phyloP scores from a whole-genome alignment of 768 basidiomycete species.

The Russula lepida region DNA sequence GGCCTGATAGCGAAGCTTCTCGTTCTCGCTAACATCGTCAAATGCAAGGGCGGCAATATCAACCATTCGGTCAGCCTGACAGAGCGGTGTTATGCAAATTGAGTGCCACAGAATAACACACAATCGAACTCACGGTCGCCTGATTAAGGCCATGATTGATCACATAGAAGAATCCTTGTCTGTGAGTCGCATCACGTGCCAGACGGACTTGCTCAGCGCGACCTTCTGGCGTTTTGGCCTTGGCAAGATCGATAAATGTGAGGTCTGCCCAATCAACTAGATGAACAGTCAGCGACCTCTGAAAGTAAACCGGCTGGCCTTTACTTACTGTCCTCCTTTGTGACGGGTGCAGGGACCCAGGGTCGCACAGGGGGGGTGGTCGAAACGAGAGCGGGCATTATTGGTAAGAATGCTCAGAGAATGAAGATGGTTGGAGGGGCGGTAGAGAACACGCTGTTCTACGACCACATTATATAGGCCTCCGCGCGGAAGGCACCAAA shows the following conservation, averaged over 20 bases:
- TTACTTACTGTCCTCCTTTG: constrained; percentile 21
- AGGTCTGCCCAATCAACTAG: constrained; percentile 33
- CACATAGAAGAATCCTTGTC: constrained; percentile 39
- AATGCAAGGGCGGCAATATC: constrained; percentile 33
- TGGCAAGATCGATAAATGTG: constrained; percentile 29
- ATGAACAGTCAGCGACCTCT: neutral
- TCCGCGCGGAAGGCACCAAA: neutral
- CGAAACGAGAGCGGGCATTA: constrained; percentile 19
- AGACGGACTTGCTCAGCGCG: constrained; percentile 26
- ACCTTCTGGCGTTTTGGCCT: constrained; percentile 28
- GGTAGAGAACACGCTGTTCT: neutral
- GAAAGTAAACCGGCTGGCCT: neutral
- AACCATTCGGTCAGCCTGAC: constrained; percentile 27
- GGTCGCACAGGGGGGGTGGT: constrained; percentile 19
- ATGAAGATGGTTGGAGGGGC: neutral
- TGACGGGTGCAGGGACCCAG: constrained; percentile 24
- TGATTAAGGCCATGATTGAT: constrained; percentile 41
- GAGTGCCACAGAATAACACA: neutral
- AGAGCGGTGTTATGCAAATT: neutral
- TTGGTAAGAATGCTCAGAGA: neutral
- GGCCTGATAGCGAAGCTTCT: constrained; percentile 28
- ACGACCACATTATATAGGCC: neutral
- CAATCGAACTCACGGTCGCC: constrained; percentile 29
- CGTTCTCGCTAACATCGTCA: constrained; percentile 28
- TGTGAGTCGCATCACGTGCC: constrained; percentile 29